These are phyloP conservation scores for Boeremia exigua DNA, from an alignment of 2,329 filamentous ascomycete species.

Conservation along the genomic window DNA sequence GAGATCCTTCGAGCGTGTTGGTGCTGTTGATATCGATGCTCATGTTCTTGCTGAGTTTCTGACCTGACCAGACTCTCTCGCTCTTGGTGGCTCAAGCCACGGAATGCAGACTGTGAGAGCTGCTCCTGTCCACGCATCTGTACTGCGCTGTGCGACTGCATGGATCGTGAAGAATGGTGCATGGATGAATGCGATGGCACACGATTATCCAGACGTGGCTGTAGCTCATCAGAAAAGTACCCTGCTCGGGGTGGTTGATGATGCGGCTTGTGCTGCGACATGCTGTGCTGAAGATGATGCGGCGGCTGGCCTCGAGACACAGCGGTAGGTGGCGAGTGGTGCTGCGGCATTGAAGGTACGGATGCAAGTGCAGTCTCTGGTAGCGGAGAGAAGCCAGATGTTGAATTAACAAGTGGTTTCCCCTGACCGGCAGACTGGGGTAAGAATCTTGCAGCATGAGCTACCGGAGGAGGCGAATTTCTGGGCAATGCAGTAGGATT, in stretches of 20 bases:
- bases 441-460: constrained; percentile 38
- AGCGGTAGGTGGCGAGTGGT: constrained; percentile 40
- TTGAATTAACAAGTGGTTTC: constrained; percentile 34
- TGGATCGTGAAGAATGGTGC: constrained; percentile 27
- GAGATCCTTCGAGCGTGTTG: constrained; percentile 42
- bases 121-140: constrained; percentile 38
- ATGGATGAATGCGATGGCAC: constrained; percentile 36
- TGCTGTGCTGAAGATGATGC: constrained; percentile 34
- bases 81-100: constrained; percentile 34
- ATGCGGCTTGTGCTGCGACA: constrained; percentile 38
- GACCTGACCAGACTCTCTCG: constrained; percentile 31
- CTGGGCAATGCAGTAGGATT: constrained; percentile 41
- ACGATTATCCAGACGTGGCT: constrained; percentile 37
- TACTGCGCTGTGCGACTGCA: constrained; percentile 37
- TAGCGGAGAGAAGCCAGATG: constrained; percentile 27
- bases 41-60: constrained; percentile 41
- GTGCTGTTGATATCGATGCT: constrained; percentile 36
- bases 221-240: constrained; percentile 45
- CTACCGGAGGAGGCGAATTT: constrained; percentile 45
- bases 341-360: constrained; percentile 36
- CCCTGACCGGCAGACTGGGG: constrained; percentile 41
- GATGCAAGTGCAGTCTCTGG: constrained; percentile 37
- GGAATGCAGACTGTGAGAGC: constrained; percentile 34
- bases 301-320: constrained; percentile 32
- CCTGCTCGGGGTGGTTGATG: constrained; percentile 42